A percentile compares a stretch with the other conserved stretches of the same genome.
Conservation (phyloP, 495 filamentous ascomycete genomes). For the Hamigera avellanea region DNA sequence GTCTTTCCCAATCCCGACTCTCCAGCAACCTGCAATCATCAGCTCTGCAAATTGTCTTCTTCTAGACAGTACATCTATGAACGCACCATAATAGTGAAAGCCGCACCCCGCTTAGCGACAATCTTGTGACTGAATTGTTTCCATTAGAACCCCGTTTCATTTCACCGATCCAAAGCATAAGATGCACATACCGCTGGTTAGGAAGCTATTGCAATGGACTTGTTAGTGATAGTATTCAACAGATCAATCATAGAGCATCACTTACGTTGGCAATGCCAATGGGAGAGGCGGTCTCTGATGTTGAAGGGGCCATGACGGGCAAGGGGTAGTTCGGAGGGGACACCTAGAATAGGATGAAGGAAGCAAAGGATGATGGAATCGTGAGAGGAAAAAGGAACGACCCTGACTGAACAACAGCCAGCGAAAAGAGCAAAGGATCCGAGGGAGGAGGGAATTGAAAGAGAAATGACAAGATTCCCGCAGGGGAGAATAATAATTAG, state of each 20-base stretch:
- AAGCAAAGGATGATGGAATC: constrained; percentile 4
- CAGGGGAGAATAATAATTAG: constrained; percentile 1
- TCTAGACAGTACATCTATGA: not conserved
- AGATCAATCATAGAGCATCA: constrained; percentile 6
- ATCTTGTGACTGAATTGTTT: constrained; percentile 74
- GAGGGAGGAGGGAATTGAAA: not conserved
- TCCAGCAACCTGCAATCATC: constrained; percentile 68
- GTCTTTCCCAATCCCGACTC: constrained; percentile 98
- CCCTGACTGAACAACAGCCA: constrained; percentile 1
- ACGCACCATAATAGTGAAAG: constrained; percentile 96
- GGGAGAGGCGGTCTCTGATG: constrained; percentile 76
- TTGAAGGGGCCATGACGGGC: constrained; percentile 58
- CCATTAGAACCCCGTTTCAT: constrained; percentile 18
- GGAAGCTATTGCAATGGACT: constrained; percentile 45
- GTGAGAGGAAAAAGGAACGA: constrained; percentile 10
- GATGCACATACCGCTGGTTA: constrained; percentile 65
- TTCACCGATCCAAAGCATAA: not conserved
- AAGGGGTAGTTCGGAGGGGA: constrained; percentile 10
- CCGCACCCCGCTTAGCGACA: constrained; percentile 95
- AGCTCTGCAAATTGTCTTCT: constrained; percentile 9
- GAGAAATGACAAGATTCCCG: not conserved
- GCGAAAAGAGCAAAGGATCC: not conserved
- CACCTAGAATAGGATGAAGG: constrained; percentile 9
- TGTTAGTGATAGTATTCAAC: constrained; percentile 9
- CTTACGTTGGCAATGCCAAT: constrained; percentile 99